These are phyloP conservation scores for Ramicandelaber brevisporus DNA, from an alignment of 192 early-diverging fungal genomes.

Conservation along the genomic window DNA sequence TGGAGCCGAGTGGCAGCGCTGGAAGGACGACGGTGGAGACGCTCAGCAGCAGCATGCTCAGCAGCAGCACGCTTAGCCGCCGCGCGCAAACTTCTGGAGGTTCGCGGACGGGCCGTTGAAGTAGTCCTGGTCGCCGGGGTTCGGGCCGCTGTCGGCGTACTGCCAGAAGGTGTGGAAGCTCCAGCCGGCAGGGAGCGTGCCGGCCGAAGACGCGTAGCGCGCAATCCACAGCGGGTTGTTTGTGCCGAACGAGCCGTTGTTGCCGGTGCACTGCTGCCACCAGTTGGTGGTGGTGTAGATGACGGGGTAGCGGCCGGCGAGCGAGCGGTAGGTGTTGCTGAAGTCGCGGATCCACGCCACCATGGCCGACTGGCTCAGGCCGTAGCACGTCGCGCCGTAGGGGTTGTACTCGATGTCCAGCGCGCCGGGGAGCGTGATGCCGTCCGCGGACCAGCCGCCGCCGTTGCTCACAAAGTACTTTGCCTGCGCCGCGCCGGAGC, in stretches of 20 bases:
- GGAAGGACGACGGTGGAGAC: too few species aligned
- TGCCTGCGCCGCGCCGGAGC: constrained; percentile 10
- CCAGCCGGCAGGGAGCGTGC: constrained; percentile 5
- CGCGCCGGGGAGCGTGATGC: constrained; percentile 9
- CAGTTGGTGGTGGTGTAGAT: constrained; percentile 11
- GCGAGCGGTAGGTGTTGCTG: constrained; percentile 6
- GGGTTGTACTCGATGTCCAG: constrained; percentile 6
- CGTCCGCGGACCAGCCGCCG: constrained; percentile 10
- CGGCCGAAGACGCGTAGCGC: constrained; percentile 3
- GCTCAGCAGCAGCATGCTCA: too few species aligned
- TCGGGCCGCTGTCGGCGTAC: too few species aligned
- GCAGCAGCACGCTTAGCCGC: too few species aligned
- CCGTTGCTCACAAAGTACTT: constrained; percentile 7
- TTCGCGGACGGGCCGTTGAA: too few species aligned
- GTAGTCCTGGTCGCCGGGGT: too few species aligned
- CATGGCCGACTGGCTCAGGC: constrained; percentile 6
- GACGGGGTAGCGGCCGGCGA: constrained; percentile 6
- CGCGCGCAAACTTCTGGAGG: too few species aligned
- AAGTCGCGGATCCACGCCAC: constrained; percentile 7
- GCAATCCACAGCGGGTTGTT: constrained; percentile 11
- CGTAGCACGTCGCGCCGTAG: constrained; percentile 4
- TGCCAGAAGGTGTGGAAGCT: too few species aligned
- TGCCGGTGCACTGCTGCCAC: constrained; percentile 9
- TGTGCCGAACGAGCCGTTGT: constrained; percentile 4
- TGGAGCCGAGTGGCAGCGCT: too few species aligned